These are phyloP conservation scores for Scutellaria barbata DNA, from an alignment of 257 asterid species.

Conservation along the genomic window DNA sequence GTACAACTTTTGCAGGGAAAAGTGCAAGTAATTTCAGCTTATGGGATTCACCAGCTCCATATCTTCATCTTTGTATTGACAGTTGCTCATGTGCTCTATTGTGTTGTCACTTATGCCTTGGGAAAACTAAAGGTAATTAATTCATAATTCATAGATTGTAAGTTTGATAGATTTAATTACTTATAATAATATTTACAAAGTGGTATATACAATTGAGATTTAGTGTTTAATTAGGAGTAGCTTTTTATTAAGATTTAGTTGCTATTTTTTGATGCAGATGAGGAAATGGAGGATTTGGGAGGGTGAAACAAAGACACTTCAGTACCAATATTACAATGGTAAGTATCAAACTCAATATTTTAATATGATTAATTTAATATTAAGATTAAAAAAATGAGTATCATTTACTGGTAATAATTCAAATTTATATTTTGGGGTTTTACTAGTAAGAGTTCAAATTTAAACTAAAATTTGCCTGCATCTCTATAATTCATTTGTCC, in stretches of 20 bases:
- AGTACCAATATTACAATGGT: slow-evolving; percentile 69
- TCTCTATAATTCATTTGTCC: background rate
- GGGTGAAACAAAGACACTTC: slow-evolving; percentile 66
- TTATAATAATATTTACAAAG: too few species aligned
- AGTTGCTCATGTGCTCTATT: slow-evolving; percentile 55
- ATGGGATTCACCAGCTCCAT: slow-evolving; percentile 82
- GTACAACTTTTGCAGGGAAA: slow-evolving; percentile 49
- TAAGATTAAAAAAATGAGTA: background rate
- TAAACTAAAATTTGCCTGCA: background rate
- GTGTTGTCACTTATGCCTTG: slow-evolving; percentile 59
- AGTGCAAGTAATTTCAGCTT: slow-evolving; percentile 64
- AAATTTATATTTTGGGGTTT: too few species aligned
- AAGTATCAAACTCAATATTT: background rate
- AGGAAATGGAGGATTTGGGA: slow-evolving; percentile 83
- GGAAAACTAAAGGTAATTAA: slow-evolving; percentile 64
- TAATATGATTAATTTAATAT: background rate
- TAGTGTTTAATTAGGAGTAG: too few species aligned
- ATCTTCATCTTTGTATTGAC: slow-evolving; percentile 73
- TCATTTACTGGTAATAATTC: too few species aligned
- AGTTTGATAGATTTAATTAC: too few species aligned
- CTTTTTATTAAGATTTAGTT: background rate
- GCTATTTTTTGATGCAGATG: slow-evolving; percentile 50
- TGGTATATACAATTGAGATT: too few species aligned
- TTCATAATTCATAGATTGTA: background rate
- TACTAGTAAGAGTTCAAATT: background rate